Base-by-base conservation (phyloP, 2,329 filamentous ascomycete genomes). In the Cadophora sp. region DNA sequence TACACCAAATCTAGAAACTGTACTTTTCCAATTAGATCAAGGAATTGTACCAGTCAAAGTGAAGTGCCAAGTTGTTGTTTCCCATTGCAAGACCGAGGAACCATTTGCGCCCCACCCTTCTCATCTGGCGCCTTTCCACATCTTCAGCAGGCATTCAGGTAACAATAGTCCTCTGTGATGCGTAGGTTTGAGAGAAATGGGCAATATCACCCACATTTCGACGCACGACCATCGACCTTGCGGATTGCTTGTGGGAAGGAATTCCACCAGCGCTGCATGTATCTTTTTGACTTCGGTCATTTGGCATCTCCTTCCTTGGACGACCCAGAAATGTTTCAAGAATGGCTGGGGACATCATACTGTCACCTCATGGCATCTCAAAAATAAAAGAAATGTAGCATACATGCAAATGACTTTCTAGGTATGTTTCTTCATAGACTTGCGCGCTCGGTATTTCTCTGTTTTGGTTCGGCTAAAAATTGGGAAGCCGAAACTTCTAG, bases 381-480 rank as follows among this genome's bases (percentile, higher is more conserved):
- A n/a, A n/a, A n/a, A 46, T 3, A 43, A 12, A 5, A 16, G 40
- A 16, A 4, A 4, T 43, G 40, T 43, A 43, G 6, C 19, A 3
- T 43, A 16, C 40, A 43, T 12, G 16, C 40, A 43, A 14, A 34
- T 6, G n/a, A 2, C 7, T n/a, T 48, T 22, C n/a, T 22, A 22
- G 3, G 22, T n/a, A 22, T 22, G 43, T 7, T n/a, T 22, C 4
- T 22, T 48, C 19, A 1, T 48, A 6, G 22, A 22, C 11, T 6
- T 48, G n/a, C 11, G 5, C n/a, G 22, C 43, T 48, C 19, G 19
- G 6, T 22, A 48, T 19, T 22, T n/a, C 11, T 37, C 24, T 58
- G 55, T 58, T 58, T 58, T 58, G 55, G 31, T 58, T 58, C 55
- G 56, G 56, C 56, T 59, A 27, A 26, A 24, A 43, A 4, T n/a